Evolutionary conservation across 306 rosid genomes (phyloP).

Genomic region (Gillenia trifoliata): DNA sequence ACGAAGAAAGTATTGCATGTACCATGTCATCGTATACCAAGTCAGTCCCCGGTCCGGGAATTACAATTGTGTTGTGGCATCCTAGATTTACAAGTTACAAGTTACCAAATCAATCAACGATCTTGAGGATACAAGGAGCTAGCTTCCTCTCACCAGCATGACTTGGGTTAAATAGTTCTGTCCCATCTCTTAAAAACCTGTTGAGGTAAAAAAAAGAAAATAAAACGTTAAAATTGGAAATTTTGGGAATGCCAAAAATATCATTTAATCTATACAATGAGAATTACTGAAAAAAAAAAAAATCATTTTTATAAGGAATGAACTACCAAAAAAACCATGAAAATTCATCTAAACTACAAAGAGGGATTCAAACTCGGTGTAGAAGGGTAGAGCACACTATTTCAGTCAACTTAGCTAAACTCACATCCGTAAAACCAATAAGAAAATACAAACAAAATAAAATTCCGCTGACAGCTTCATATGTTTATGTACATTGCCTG

Average conservation of each 20-base stretch:
- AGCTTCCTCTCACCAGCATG: background rate
- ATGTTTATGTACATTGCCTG: slow-evolving; percentile 6
- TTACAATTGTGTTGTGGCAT: background rate
- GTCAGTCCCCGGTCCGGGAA: background rate
- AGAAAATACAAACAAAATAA: background rate
- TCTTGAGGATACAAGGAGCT: background rate
- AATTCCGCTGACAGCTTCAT: background rate
- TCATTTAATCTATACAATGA: no score
- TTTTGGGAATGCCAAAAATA: background rate
- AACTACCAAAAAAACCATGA: background rate
- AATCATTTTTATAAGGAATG: background rate
- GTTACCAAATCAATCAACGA: background rate
- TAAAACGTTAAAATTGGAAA: background rate
- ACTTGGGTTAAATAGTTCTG: slow-evolving; percentile 8
- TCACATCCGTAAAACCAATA: rapidly evolving
- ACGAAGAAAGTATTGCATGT: background rate
- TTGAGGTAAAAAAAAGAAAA: background rate
- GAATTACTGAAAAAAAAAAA: no score
- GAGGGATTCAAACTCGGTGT: background rate
- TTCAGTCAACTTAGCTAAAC: no score
- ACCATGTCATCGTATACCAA: background rate
- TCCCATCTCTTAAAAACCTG: slow-evolving; percentile 18
- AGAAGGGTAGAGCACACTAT: rapidly evolving
- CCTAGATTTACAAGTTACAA: background rate
- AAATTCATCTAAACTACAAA: no score